phyloP scores from a whole-genome alignment of 2,329 filamentous ascomycete genomes.

The Lasiodiplodia citricola region DNA sequence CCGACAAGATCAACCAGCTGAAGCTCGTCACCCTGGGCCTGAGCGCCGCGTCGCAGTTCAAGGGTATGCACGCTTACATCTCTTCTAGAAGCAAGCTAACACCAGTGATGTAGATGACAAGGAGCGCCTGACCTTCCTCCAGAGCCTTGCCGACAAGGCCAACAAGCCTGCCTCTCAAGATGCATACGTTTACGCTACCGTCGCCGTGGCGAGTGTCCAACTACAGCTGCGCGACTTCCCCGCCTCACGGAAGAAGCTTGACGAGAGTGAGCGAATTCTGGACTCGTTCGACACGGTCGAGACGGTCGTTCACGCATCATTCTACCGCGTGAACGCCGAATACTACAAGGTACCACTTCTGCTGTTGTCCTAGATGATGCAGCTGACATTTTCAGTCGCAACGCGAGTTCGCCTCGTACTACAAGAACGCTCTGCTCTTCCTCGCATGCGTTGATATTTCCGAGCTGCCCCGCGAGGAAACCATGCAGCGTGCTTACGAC shows the following conservation, averaged over 20 bases:
- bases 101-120: slow-evolving; percentile 70
- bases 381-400: slow-evolving; percentile 60
- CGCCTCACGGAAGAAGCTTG: slow-evolving; percentile 84
- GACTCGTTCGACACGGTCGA: slow-evolving; percentile 95
- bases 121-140: slow-evolving; percentile 84
- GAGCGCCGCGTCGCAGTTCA: slow-evolving; percentile 83
- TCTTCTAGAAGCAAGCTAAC: slow-evolving; percentile 27
- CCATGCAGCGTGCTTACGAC: slow-evolving; percentile 85
- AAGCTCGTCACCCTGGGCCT: slow-evolving; percentile 93
- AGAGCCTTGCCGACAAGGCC: slow-evolving; percentile 83
- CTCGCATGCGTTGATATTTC: slow-evolving; percentile 91
- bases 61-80: slow-evolving; percentile 56
- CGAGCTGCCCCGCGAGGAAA: slow-evolving; percentile 74
- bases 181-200: slow-evolving; percentile 91
- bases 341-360: slow-evolving; percentile 74
- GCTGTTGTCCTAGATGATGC: neutral
- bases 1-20: slow-evolving; percentile 98
- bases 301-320: slow-evolving; percentile 91
- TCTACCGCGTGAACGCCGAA: slow-evolving; percentile 92
- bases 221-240: slow-evolving; percentile 78
- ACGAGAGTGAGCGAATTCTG: slow-evolving; percentile 83
- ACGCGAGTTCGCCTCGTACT: slow-evolving; percentile 93
- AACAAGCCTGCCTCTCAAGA: slow-evolving; percentile 93
- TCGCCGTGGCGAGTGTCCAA: slow-evolving; percentile 87
- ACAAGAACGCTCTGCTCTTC: slow-evolving; percentile 96